Percentiles rank a stretch among this genome's conserved stretches.
Evolutionary conservation across 352 stramenopile genomes (phyloP).

Genomic region (Phytophthora multivora): DNA sequence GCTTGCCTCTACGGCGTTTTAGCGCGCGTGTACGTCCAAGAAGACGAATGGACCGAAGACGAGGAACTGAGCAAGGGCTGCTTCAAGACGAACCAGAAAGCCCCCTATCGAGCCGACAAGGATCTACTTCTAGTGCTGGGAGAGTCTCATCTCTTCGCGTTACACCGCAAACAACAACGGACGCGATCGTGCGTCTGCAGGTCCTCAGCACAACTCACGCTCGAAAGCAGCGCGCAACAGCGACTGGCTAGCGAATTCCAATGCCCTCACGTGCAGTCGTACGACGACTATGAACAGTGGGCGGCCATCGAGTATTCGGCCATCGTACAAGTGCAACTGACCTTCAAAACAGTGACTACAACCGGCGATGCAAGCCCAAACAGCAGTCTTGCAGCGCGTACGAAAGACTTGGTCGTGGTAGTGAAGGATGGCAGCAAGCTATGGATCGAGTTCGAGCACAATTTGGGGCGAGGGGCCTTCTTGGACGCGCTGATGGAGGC

Average conservation of each 20-base stretch:
- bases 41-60: constrained; percentile 27
- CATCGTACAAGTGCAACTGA: constrained; percentile 48
- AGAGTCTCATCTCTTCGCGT: constrained; percentile 22
- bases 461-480: constrained; percentile 47
- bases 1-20: constrained; percentile 25
- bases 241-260: constrained; percentile 36
- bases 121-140: constrained; percentile 35
- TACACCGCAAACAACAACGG: constrained; percentile 25
- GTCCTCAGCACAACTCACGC: constrained; percentile 26
- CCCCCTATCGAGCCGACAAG: constrained; percentile 30
- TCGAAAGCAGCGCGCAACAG: constrained; percentile 30
- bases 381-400: constrained; percentile 34
- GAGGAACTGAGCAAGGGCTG: constrained; percentile 27
- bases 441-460: constrained; percentile 63
- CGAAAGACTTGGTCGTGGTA: constrained; percentile 44
- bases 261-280: constrained; percentile 44
- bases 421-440: constrained; percentile 27
- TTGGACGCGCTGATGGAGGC: constrained; percentile 44
- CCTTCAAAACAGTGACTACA: constrained; percentile 34
- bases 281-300: constrained; percentile 37
- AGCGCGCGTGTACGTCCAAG: constrained; percentile 28
- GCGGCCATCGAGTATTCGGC: constrained; percentile 31
- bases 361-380: constrained; percentile 1
- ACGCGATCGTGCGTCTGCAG: constrained; percentile 27
- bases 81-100: constrained; percentile 27